phyloP scores from a whole-genome alignment of 352 stramenopile genomes.

The Globisporangium canariense region DNA sequence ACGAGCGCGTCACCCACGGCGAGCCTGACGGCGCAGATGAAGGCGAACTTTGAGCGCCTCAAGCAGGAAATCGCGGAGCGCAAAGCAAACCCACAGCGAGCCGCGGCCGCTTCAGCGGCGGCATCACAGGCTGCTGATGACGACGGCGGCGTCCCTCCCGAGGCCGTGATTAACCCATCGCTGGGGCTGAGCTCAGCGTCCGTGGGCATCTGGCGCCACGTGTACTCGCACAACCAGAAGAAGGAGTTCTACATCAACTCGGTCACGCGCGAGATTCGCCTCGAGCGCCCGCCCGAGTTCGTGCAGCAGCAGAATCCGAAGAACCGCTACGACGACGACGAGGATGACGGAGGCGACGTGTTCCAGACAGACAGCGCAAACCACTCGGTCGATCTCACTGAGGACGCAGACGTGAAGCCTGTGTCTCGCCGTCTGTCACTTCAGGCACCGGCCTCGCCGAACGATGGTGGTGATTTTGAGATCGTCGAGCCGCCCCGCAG shows the following conservation, averaged over 20 bases:
- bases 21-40: constrained; percentile 52
- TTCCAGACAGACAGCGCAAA: constrained; percentile 20
- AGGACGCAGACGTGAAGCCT: constrained; percentile 11
- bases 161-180: constrained; percentile 4
- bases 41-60: constrained; percentile 73
- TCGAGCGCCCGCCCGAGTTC: constrained; percentile 46
- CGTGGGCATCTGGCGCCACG: constrained; percentile 64
- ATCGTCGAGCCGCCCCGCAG: constrained; percentile 18
- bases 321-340: constrained; percentile 48
- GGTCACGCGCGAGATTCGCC: constrained; percentile 65
- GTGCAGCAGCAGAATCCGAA: constrained; percentile 51
- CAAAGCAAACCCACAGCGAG: constrained; percentile 40
- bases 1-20: constrained; percentile 25
- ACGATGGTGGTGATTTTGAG: constrained; percentile 3
- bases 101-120: constrained; percentile 16
- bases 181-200: constrained; percentile 13
- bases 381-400: constrained; percentile 13
- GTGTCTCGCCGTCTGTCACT: not conserved
- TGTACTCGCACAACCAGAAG: constrained; percentile 56
- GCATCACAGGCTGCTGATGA: constrained; percentile 14
- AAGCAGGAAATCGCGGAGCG: constrained; percentile 63
- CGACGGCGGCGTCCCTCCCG: not conserved
- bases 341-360: constrained; percentile 24
- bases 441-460: not conserved
- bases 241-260: constrained; percentile 82